phyloP scores from a whole-genome alignment of 805 yeast species.

The Candida insectorum region DNA sequence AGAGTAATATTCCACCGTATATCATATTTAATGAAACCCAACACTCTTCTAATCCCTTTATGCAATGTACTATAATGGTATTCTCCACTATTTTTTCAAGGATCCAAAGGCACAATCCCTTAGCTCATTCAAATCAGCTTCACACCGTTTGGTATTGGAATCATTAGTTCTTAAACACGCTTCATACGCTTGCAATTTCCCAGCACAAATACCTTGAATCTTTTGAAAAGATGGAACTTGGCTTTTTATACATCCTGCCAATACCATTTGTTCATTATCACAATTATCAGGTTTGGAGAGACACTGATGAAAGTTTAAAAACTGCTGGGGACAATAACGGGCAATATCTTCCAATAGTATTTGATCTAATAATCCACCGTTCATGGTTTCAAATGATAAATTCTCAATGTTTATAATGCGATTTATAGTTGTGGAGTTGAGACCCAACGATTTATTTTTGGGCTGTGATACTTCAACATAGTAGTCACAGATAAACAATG shows the following conservation, averaged over 20 bases:
- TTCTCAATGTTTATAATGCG: slow-evolving; percentile 1
- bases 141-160: slow-evolving; percentile 48
- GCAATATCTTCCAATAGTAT: slow-evolving; percentile 76
- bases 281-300: slow-evolving; percentile 59
- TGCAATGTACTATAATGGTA: background rate
- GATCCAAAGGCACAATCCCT: slow-evolving; percentile 59
- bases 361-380: slow-evolving; percentile 52
- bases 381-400: slow-evolving; percentile 4
- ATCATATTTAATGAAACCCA: too few species aligned
- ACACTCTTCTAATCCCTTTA: too few species aligned
- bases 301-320: slow-evolving; percentile 71
- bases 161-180: slow-evolving; percentile 52
- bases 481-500: too few species aligned
- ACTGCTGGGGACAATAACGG: slow-evolving; percentile 68
- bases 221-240: slow-evolving; percentile 69
- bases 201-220: slow-evolving; percentile 61
- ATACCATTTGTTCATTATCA: slow-evolving; percentile 48
- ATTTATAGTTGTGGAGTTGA: background rate
- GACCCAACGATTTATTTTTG: background rate
- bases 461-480: too few species aligned
- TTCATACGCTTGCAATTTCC: slow-evolving; percentile 60
- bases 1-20: too few species aligned
- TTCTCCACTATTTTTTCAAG: slow-evolving; percentile 14
- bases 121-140: slow-evolving; percentile 49
- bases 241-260: slow-evolving; percentile 61